Evolutionary conservation across 495 filamentous ascomycete genomes (phyloP), one percentile per base, ranked within the genome.

Genomic region (Opeltia flavorubescens): DNA sequence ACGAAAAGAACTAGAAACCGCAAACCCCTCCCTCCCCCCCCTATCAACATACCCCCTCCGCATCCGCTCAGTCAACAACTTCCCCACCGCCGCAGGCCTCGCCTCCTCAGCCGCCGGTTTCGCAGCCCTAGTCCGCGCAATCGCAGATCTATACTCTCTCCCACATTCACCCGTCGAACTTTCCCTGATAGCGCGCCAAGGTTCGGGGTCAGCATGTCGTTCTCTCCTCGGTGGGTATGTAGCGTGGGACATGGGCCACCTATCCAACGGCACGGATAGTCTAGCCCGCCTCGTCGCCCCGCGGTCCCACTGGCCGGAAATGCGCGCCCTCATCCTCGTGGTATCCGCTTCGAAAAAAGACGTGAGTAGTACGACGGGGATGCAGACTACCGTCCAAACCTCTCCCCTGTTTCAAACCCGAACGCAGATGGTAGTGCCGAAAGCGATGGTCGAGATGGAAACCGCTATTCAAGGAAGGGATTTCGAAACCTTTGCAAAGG

Each of bases 61-160:
- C 35, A 79, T 96, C 50, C 86, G 89, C 45, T 86, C 81, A 49
- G 81, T 86, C 64, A 98, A 98, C 75, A 98, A 98, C 71, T 98
- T 98, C 76, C 91, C 91, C 44, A 98, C 91, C 21, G 91, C 91
- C 25, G 91, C 91, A n/a, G 91, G 91, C 13, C 80, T 98, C 17
- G 91, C 91, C 21, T 84, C 78, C 40, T 91, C 84, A 0, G 91
- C 91, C 12, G 91, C 91, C 4, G 91, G 91, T 29, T 96, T 96
- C 58, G 91, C 91, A 13, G 91, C 91, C 12, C 77, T 98, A 0
- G 88, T 96, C 33, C 78, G 89, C 38, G 86, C 87, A 33, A 85
- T 98, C 51, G 91, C 93, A 12, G 72, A 95, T 60, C 75, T 98
- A 26, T 98, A 95, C 67, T 68, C 82, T 57, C 78, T 98, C 1